phyloP scores from a whole-genome alignment of 345 rosid genomes.

The Psidium guajava region DNA sequence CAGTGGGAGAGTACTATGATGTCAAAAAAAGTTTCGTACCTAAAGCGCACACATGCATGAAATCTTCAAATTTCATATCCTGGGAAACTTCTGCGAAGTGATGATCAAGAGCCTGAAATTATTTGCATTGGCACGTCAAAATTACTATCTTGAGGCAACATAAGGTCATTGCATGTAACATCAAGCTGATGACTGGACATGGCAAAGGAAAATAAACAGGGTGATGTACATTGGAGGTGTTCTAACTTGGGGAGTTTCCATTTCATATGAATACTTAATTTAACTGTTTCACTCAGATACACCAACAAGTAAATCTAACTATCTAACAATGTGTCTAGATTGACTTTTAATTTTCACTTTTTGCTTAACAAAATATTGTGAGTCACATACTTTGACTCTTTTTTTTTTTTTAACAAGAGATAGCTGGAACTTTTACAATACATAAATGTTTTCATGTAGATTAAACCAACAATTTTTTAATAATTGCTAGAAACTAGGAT shows the following conservation, averaged over 20 bases:
- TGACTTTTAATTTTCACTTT: background rate
- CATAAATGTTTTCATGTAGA: background rate
- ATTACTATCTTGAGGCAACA: background rate
- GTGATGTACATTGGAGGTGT: background rate
- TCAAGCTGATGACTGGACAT: background rate
- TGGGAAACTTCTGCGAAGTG: conserved; percentile 15
- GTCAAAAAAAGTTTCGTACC: conserved; percentile 21
- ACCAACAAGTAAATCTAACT: background rate
- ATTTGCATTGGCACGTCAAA: background rate
- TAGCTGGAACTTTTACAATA: background rate
- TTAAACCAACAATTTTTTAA: background rate
- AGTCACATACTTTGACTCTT: background rate
- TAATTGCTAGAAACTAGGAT: background rate
- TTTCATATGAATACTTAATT: background rate
- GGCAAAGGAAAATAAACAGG: background rate
- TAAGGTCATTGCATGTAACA: background rate
- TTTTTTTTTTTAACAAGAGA: background rate
- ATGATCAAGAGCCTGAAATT: conserved; percentile 34
- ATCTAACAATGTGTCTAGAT: background rate
- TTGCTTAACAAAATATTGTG: background rate
- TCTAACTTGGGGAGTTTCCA: background rate
- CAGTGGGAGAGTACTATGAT: background rate
- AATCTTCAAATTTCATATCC: conserved; percentile 35
- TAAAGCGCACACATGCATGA: conserved; percentile 61
- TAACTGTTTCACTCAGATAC: background rate